phyloP scores from a whole-genome alignment of 305 asterid genomes.

The Rubia balearica region DNA sequence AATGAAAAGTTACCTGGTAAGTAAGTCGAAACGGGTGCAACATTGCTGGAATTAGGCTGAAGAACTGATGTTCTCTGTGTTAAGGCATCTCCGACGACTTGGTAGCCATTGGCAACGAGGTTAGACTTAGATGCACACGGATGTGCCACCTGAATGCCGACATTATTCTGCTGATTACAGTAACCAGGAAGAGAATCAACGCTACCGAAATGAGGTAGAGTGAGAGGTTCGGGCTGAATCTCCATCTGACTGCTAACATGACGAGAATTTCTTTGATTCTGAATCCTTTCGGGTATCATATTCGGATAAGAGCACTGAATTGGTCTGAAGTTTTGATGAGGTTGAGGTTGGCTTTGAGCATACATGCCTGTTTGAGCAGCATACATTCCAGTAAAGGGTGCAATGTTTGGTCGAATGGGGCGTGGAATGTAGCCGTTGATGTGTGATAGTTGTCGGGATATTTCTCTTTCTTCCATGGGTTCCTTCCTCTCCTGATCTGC shows the following conservation, averaged over 20 bases:
- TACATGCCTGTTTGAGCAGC: not conserved
- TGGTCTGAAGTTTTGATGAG: not conserved
- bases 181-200: not conserved
- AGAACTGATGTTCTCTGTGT: constrained; percentile 1
- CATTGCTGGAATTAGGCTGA: constrained; percentile 1
- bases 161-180: not conserved
- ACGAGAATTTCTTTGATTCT: not conserved
- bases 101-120: constrained; percentile 11
- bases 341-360: not conserved
- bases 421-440: not conserved
- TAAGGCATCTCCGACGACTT: constrained; percentile 9
- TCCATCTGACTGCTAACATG: not conserved
- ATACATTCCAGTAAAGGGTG: not conserved
- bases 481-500: not conserved
- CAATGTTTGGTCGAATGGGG: not conserved
- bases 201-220: not conserved
- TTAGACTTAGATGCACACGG: not conserved
- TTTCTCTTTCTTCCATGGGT: not conserved
- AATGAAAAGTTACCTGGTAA: constrained; percentile 12
- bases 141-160: not conserved
- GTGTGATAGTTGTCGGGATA: not conserved
- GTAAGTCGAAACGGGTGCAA: not conserved
- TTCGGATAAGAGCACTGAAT: not conserved
- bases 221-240: not conserved
- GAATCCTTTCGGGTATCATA: not conserved